Conservation (phyloP, 192 early-diverging fungal species). For the Phycomyces blakesleeanus region DNA sequence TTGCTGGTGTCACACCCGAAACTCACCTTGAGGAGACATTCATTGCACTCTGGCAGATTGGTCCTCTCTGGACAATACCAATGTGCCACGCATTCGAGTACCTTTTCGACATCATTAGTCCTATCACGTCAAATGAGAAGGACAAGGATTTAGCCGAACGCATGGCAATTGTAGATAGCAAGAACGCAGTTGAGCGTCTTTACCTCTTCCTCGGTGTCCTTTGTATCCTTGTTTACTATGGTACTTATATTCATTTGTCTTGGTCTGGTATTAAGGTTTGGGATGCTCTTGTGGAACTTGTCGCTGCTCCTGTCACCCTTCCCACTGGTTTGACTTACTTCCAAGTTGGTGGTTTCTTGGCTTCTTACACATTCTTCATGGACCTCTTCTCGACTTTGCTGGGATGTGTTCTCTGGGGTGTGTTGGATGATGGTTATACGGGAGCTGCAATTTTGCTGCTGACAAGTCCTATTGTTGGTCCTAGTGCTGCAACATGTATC, state of each 20-base stretch:
- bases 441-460: not conserved
- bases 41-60: not conserved
- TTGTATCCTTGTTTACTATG: constrained; percentile 15
- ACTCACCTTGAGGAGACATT: not conserved
- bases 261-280: constrained; percentile 1
- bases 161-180: constrained; percentile 5
- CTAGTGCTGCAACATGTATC: constrained; percentile 6
- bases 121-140: not conserved
- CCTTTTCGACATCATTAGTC: not conserved
- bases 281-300: constrained; percentile 8
- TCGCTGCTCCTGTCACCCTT: constrained; percentile 1
- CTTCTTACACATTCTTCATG: not conserved
- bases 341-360: not conserved
- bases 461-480: constrained; percentile 8
- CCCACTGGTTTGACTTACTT: not conserved
- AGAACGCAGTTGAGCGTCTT: constrained; percentile 2
- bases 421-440: constrained; percentile 1
- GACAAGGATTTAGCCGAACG: not conserved
- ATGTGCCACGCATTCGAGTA: not conserved
- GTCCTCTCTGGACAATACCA: constrained; percentile 1
- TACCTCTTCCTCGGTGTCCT: constrained; percentile 16
- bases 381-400: constrained; percentile 2
- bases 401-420: constrained; percentile 11
- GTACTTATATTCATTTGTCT: not conserved
- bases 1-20: not conserved